Evolutionary conservation across 257 asterid genomes (phyloP), one percentile per base, ranked within the genome.

Genomic region (Nyctanthes arbortristis): DNA sequence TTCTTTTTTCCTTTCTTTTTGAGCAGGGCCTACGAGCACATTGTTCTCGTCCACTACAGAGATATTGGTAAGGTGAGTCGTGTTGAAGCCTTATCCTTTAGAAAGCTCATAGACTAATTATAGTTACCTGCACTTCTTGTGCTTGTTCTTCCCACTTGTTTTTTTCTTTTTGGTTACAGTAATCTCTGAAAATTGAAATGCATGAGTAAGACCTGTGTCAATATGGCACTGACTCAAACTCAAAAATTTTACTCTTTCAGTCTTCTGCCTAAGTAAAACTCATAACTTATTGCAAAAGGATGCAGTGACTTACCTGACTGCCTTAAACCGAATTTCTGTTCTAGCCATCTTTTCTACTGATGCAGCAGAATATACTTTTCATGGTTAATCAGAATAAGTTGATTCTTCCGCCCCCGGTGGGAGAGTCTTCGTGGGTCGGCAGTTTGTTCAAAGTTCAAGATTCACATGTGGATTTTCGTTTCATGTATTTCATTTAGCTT

Each of bases 21-120:
- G 74, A 67, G 36, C 94, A 93, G 99, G 87, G 93, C 84, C 52
- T 80, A 65, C 39, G 99, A 91, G 63, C 99, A 93, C 80, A 91
- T 93, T 88, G 96, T 93, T 74, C 96, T 93, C 68, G 99, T 93
- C 68, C 99, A 93, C 86, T 93, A 93, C 90, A 83, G 97, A 87
- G 96, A 93, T 73, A 80, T 81, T 81, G 74, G 37, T 27, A 87
- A 84, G 99, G 99, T 91, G 73, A 84, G 93, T 69, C 70, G 69
- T 70, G 55, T 66, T 18, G 33, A 20, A n/a, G 36, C 61, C 31
- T 6, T 47, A 58, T 55, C 64, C 57, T 52, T 40, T 72, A 69
- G 54, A 59, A 55, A 65, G 16, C 61, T n/a, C 63, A 65, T 63
- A 1, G 65, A 28, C 66, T 59, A 49, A 57, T 65, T 37, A 33